Conservation (phyloP, 1,284 basidiomycete genomes). For the Fomes fomentarius region DNA sequence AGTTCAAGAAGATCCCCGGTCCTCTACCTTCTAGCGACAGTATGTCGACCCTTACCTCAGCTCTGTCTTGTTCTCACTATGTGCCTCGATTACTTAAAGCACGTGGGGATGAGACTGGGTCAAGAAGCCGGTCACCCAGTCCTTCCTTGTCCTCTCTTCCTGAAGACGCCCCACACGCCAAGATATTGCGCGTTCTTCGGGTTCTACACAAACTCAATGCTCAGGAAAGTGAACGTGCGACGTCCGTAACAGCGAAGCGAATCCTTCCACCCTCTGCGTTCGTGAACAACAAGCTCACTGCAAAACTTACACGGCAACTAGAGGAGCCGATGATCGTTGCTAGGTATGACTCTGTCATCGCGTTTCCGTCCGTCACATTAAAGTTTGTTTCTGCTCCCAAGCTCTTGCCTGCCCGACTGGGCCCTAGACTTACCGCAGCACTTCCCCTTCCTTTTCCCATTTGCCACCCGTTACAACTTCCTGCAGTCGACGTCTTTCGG, state of each 20-base stretch:
- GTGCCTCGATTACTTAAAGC: constrained; percentile 27
- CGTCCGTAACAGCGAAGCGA: constrained; percentile 49
- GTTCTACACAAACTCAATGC: constrained; percentile 84
- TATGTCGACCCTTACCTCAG: constrained; percentile 36
- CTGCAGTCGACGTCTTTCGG: constrained; percentile 97
- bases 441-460: constrained; percentile 98
- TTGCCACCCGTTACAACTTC: constrained; percentile 96
- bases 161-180: constrained; percentile 84
- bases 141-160: constrained; percentile 79
- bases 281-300: constrained; percentile 97
- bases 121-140: constrained; percentile 60
- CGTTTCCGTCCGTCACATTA: too few relatives aligned
- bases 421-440: constrained; percentile 91
- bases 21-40: constrained; percentile 68
- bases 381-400: constrained; percentile 37
- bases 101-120: constrained; percentile 36
- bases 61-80: background rate
- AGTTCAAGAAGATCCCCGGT: constrained; percentile 91
- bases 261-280: constrained; percentile 80
- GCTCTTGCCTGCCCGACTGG: constrained; percentile 96
- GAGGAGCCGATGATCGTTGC: constrained; percentile 99
- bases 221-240: constrained; percentile 59
- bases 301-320: constrained; percentile 96
- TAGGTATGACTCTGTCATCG: constrained; percentile 58
- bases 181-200: constrained; percentile 89